Evolutionary conservation across 2,329 filamentous ascomycete species (phyloP), one percentile per base, ranked within the genome.

Genomic region (Fusarium vanettenii): DNA sequence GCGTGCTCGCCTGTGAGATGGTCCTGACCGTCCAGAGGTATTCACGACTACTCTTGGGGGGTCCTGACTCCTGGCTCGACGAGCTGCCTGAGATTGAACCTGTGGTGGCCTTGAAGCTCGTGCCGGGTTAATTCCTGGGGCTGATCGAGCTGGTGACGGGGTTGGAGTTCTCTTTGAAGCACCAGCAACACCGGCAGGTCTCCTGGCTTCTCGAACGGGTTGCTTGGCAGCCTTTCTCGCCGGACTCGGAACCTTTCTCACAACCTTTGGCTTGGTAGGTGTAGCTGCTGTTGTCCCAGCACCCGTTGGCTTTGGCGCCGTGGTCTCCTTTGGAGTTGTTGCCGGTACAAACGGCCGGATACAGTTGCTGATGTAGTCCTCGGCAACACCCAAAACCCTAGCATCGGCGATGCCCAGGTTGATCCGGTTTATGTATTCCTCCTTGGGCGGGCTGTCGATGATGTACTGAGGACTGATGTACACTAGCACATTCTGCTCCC

Each of bases 371-470:
- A 84, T 80, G 57, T 84, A 84, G 70, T 82, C 80, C 13, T 79
- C 69, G 6, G 80, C 76, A 63, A 84, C 72, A 33, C 84, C 84
- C 14, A 85, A 75, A 4, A 73, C 76, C 50, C 74, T 70, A 11
- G 84, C 84, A 61, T 86, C 83, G 14, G 64, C 72, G 50, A 86
- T 67, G 6, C 82, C 84, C 16, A 78, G 64, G 65, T 85, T 84
- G 72, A 86, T 84, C 37, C 84, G 82, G 50, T 79, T 76, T 39
- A 86, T 73, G 55, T 86, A 86, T 66, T 86, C 85, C 18, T 82
- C 79, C 65, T 79, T 81, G 22, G 84, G 83, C 9, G 69, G 61
- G 43, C 83, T 83, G 61, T 83, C 81, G n/a, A 74, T 62, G 39
- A 79, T 76, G 37, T 81, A 79, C 55, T 77, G 74, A 29, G 78